phyloP scores from a whole-genome alignment of 495 filamentous ascomycete genomes.

The Aspergillus asperescens region DNA sequence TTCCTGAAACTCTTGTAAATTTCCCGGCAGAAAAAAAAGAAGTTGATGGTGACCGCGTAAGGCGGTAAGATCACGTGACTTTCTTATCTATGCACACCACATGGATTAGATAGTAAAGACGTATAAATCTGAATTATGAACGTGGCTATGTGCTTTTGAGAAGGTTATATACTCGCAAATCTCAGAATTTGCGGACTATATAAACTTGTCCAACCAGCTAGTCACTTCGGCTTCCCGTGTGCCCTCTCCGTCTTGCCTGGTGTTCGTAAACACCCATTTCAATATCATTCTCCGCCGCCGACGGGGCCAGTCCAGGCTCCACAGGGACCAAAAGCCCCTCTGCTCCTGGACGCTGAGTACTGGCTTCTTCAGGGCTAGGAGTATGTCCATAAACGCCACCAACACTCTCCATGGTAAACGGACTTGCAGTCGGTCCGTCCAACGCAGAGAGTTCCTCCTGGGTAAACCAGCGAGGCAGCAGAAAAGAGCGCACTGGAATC shows the following conservation, averaged over 20 bases:
- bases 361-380: constrained; percentile 25
- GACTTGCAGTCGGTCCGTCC: constrained; percentile 76
- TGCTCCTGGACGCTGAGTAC: constrained; percentile 5
- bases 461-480: constrained; percentile 68
- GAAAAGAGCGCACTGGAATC: constrained; percentile 67
- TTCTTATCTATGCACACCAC: not conserved
- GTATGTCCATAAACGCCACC: constrained; percentile 58
- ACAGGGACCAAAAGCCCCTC: constrained; percentile 17
- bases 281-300: constrained; percentile 34
- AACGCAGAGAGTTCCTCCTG: constrained; percentile 62
- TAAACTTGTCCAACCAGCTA: not conserved
- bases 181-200: not conserved
- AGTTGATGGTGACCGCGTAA: constrained; percentile 20
- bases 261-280: constrained; percentile 38
- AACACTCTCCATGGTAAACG: constrained; percentile 80
- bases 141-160: not conserved
- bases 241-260: constrained; percentile 23
- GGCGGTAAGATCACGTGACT: constrained; percentile 22
- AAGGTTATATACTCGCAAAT: not conserved
- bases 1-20: constrained; percentile 23
- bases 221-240: constrained; percentile 22
- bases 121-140: not conserved
- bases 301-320: constrained; percentile 18
- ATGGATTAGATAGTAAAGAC: not conserved
- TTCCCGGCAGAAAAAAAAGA: constrained; percentile 39